Base-by-base conservation (phyloP, 148 eudicot genomes). In the Bassia scoparia region DNA sequence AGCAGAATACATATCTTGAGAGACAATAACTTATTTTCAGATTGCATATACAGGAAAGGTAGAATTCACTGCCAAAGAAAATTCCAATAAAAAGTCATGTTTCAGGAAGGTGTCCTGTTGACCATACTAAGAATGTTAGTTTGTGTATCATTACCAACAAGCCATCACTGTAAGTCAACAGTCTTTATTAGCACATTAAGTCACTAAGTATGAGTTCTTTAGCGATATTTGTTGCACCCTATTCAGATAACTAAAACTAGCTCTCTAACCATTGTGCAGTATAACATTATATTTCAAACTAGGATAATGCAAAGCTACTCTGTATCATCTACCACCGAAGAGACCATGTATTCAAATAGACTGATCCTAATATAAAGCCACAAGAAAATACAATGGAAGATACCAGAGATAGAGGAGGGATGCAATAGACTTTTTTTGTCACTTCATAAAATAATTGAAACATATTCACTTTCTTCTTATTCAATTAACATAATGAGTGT, bases 21-120 rank as follows among this genome's bases (percentile, higher is more conserved):
- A 66, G 53, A 43, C n/a, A 17, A 27, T 15, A 66, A 44, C 53
- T 24, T 24, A 27, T 14, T 24, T 66, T 43, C 33, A 4, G 21
- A 23, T 23, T 63, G 65, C 67, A n/a, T 20, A 63, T 60, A 60
- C 35, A 62, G 12, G 67, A 24, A 24, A 26, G 23, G n/a, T 5
- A 34, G 24, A 16, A 48, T 34, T 61, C 15, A 72, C 11, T 49
- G 38, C 21, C 52, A 59, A 59, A 26, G 7, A 16, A 14, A 30
- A 21, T 16, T 61, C 3, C 35, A 43, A 21, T 2, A 43, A 29
- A 15, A 59, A 60, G 35, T 53, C 34, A 20, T 44, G 61, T 18
- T 58, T 61, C 43, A 72, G 68, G 67, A 67, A 44, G 63, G 29
- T 34, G 26, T 67, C 68, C 48, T 41, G 33, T 62, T 11, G 30